A percentile compares a stretch with the other conserved stretches of the same genome.
These are phyloP conservation scores for Aspergillus latus DNA, from an alignment of 2,329 filamentous ascomycete genomes.

Conservation along the genomic window DNA sequence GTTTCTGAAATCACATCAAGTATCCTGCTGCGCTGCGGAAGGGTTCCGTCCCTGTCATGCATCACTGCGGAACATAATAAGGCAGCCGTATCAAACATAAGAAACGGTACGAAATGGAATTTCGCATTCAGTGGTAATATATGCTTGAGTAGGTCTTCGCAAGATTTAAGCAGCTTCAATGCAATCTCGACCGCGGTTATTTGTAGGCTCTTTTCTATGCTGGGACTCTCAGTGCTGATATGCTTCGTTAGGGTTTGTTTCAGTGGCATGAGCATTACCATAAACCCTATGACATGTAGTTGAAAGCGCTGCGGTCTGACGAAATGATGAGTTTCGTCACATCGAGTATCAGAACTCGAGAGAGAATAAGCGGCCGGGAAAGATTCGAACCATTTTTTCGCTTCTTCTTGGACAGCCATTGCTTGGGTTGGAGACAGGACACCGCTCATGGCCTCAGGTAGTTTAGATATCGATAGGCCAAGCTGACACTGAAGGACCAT, in stretches of 20 bases:
- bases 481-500: conserved; percentile 45
- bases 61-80: conserved; percentile 54
- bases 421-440: conserved; percentile 18
- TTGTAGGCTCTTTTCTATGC: conserved; percentile 41
- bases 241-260: conserved; percentile 48
- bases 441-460: conserved; percentile 18
- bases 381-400: conserved; percentile 46
- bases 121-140: conserved; percentile 47
- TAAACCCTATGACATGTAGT: conserved; percentile 47
- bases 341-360: conserved; percentile 42
- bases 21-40: conserved; percentile 46
- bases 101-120: conserved; percentile 52
- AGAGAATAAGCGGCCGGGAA: conserved; percentile 47
- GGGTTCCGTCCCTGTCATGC: conserved; percentile 47
- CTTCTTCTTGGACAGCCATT: conserved; percentile 32
- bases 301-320: conserved; percentile 50
- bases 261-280: conserved; percentile 49
- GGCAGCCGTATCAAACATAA: conserved; percentile 54
- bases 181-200: conserved; percentile 47
- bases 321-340: conserved; percentile 46
- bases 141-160: conserved; percentile 45
- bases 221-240: conserved; percentile 25
- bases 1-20: conserved; percentile 42
- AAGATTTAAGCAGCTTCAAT: conserved; percentile 44
- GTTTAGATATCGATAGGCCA: conserved; percentile 30